Conservation (phyloP, 176 grass and related monocot species). For the Zea luxurians region DNA sequence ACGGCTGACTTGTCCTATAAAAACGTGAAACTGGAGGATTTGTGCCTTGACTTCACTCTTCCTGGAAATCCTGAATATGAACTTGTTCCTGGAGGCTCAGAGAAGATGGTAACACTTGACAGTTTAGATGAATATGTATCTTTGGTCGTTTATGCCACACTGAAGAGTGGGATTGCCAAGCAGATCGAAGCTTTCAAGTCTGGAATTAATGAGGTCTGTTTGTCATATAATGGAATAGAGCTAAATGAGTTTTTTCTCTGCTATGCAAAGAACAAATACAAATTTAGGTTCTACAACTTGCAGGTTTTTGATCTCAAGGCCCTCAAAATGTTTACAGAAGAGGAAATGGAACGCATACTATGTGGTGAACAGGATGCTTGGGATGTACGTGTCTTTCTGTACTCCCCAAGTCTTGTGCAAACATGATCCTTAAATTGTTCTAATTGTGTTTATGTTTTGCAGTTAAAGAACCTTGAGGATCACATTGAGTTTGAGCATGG, state of each 20-base stretch:
- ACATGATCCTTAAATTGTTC: neutral
- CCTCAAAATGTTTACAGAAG: conserved; percentile 57
- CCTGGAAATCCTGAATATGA: conserved; percentile 61
- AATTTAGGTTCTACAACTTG: neutral
- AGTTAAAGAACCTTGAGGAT: conserved; percentile 54
- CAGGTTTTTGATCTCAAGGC: conserved; percentile 55
- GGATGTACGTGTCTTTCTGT: conserved; percentile 51
- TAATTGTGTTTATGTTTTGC: conserved; percentile 36
- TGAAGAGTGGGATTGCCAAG: conserved; percentile 46
- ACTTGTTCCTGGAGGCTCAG: conserved; percentile 44
- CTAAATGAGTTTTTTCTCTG: neutral
- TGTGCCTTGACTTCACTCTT: conserved; percentile 78
- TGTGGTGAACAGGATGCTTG: conserved; percentile 67
- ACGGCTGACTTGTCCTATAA: conserved; percentile 45
- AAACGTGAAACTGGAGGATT: conserved; percentile 53
- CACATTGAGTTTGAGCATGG: conserved; percentile 69
- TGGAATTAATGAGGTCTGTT: conserved; percentile 60
- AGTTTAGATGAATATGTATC: conserved; percentile 66
- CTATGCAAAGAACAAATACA: neutral
- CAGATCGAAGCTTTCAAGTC: conserved; percentile 64
- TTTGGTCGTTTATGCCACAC: conserved; percentile 54
- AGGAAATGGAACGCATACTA: conserved; percentile 68
- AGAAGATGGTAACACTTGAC: conserved; percentile 49
- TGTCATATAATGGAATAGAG: conserved; percentile 4
- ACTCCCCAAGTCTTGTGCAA: neutral